Evolutionary conservation across 176 grass and related monocot species (phyloP), one percentile per base, ranked within the genome.

Genomic region (Oryza punctata): DNA sequence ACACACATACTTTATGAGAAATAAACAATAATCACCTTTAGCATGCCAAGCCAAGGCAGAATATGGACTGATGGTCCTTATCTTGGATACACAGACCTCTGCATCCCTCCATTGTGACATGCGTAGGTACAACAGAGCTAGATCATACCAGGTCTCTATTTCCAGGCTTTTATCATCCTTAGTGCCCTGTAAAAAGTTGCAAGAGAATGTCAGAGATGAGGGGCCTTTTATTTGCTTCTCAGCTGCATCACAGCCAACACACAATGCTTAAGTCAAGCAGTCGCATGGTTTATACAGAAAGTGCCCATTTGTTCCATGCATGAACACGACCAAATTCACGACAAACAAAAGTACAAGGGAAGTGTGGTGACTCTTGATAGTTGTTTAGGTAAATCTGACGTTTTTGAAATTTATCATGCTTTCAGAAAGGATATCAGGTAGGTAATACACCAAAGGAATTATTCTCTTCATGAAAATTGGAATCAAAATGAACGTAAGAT

Each of bases 91-190:
- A 82, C 97, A 99, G 79, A 92, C 63, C 69, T 99, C 91, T 26
- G 92, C 88, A 82, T 99, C 93, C 80, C 88, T 99, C 89, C 76
- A 92, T 57, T 94, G 91, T 68, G 79, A 87, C 93, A 99, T 91
- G 78, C 71, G 76, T 85, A 96, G 82, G 83, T 99, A 99, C 68
- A 99, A 87, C 75, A 92, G 88, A 71, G 89, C 86, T 77, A 99
- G 82, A 96, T 99, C 93, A 90, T 94, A 85, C 97, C 97, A 99
- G 52, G 86, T 96, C 66, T 92, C 87, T 74, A 85, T 85, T 87
- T 96, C 91, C 74, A 99, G 80, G 72, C 86, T 92, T 89, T 75
- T 94, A 69, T 99, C 81, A 88, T 85, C 74, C 54, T 94, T 85
- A 49, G 63, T 69, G 71, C 81, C 88, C 97, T 99, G 81, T 78